These are phyloP conservation scores for Nicotiana attenuata DNA, from an alignment of 257 asterid genomes.

Conservation along the genomic window DNA sequence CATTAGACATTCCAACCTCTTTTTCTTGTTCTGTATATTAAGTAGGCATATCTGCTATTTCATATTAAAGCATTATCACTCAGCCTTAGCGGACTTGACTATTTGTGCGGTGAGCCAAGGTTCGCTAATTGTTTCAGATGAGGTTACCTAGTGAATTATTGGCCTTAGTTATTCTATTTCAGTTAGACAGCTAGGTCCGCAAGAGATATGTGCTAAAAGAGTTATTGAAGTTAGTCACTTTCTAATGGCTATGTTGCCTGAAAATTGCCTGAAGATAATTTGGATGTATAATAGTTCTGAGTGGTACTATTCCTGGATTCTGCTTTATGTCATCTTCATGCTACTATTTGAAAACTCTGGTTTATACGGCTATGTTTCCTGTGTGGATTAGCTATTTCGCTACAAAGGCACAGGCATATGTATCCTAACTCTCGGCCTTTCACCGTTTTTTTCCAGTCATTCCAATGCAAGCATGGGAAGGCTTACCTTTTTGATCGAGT, in stretches of 20 bases:
- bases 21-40: neutral
- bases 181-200: neutral
- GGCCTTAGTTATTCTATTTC: neutral
- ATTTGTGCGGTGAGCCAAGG: neutral
- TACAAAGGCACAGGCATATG: neutral
- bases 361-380: neutral
- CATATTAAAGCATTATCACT: neutral
- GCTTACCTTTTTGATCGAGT: conserved; percentile 74
- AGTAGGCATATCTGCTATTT: neutral
- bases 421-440: conserved; percentile 28
- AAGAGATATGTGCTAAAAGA: neutral
- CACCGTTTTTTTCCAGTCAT: conserved; percentile 43
- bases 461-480: conserved; percentile 66
- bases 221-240: neutral
- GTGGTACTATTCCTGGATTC: conserved; percentile 1
- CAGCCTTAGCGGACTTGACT: neutral
- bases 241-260: neutral
- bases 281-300: neutral
- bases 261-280: too few species aligned
- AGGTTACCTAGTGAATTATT: neutral
- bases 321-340: neutral
- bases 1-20: neutral
- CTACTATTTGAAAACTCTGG: neutral
- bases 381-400: neutral
- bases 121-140: neutral